phyloP scores from a whole-genome alignment of 2,329 filamentous ascomycete species.

The Stromatinia cepivora region DNA sequence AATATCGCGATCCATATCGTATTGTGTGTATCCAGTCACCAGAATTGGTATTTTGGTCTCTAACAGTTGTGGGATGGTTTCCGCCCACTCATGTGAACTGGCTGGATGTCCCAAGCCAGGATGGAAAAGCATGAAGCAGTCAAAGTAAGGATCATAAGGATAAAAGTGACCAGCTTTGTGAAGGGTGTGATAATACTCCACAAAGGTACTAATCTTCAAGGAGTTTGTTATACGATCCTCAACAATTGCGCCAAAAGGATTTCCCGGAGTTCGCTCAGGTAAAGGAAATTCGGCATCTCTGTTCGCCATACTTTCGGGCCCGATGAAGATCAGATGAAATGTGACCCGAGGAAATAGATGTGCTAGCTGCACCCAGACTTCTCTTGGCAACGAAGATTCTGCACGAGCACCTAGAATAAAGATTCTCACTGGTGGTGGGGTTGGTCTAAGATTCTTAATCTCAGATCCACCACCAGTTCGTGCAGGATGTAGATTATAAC shows the following conservation, averaged over 20 bases:
- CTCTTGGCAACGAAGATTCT: slow-evolving; percentile 92
- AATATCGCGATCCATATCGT: slow-evolving; percentile 90
- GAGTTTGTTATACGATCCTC: slow-evolving; percentile 86
- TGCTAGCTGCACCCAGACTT: slow-evolving; percentile 92
- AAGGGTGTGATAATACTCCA: slow-evolving; percentile 97
- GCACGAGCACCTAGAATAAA: slow-evolving; percentile 94
- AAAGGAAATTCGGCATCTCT: slow-evolving; percentile 91
- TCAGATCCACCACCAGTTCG: slow-evolving; percentile 70
- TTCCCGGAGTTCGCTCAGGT: slow-evolving; percentile 77
- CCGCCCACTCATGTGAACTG: slow-evolving; percentile 89
- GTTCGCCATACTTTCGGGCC: slow-evolving; percentile 93
- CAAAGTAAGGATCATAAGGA: slow-evolving; percentile 97
- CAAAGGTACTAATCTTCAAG: slow-evolving; percentile 96
- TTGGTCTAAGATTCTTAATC: slow-evolving; percentile 77
- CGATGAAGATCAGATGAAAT: slow-evolving; percentile 91
- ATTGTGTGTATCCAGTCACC: slow-evolving; percentile 93
- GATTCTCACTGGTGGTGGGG: slow-evolving; percentile 83
- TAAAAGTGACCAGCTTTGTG: slow-evolving; percentile 88
- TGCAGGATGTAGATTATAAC: slow-evolving; percentile 91
- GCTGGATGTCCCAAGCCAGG: slow-evolving; percentile 94
- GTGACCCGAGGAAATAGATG: slow-evolving; percentile 91
- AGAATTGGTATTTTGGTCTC: slow-evolving; percentile 96
- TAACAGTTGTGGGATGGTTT: slow-evolving; percentile 83
- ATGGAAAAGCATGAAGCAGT: slow-evolving; percentile 96
- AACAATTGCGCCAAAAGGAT: slow-evolving; percentile 91